A percentile compares a stretch with the other conserved stretches of the same genome.
Evolutionary conservation across 352 stramenopile genomes (phyloP).

Genomic region (Phytophthora cactorum): DNA sequence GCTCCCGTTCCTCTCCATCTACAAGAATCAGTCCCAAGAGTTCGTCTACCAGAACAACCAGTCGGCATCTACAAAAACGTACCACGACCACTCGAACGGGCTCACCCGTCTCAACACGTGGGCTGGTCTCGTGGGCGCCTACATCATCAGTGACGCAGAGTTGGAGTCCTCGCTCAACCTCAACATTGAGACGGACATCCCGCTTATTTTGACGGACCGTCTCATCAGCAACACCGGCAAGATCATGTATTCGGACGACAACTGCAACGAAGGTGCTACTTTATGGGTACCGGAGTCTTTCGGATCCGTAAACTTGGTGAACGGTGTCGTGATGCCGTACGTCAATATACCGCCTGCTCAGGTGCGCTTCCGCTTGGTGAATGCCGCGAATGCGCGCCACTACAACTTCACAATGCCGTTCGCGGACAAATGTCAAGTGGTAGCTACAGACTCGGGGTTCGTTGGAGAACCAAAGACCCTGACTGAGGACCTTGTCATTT

Average conservation of each 20-base stretch:
- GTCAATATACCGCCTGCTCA: conserved; percentile 68
- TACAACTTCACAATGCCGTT: conserved; percentile 83
- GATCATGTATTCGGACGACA: conserved; percentile 62
- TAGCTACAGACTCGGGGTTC: conserved; percentile 69
- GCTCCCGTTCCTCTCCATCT: conserved; percentile 54
- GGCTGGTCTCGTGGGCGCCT: conserved; percentile 56
- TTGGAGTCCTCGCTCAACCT: conserved; percentile 52
- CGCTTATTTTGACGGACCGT: conserved; percentile 50
- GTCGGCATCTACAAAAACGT: conserved; percentile 58
- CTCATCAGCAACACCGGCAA: conserved; percentile 51
- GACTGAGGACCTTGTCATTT: conserved; percentile 38
- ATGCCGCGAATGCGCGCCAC: conserved; percentile 70
- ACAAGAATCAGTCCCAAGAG: conserved; percentile 60
- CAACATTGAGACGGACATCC: conserved; percentile 60
- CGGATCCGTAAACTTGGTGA: conserved; percentile 58
- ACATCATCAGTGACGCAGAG: conserved; percentile 57
- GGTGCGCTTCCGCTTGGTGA: conserved; percentile 69
- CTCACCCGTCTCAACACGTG: conserved; percentile 69
- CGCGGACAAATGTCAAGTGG: conserved; percentile 57
- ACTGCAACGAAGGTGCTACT: conserved; percentile 41
- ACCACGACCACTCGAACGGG: conserved; percentile 66
- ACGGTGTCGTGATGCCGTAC: conserved; percentile 64
- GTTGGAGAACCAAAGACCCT: conserved; percentile 38
- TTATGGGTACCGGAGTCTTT: conserved; percentile 65
- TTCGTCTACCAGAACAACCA: conserved; percentile 68